phyloP scores from a whole-genome alignment of 2,329 filamentous ascomycete species.

The Aspergillus quadricinctus region DNA sequence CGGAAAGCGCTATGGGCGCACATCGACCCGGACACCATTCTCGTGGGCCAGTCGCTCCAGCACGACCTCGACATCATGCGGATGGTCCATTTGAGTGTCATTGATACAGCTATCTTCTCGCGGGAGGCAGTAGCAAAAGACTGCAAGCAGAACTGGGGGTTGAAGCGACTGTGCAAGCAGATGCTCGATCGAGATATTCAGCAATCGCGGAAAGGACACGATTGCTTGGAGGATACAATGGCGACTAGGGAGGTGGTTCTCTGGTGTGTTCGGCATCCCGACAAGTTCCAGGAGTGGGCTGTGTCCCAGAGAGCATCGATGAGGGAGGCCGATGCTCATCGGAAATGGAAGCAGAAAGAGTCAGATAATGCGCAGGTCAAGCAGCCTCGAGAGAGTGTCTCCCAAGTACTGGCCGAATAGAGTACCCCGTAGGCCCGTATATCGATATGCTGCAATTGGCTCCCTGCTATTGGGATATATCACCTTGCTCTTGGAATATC shows the following conservation, averaged over 20 bases:
- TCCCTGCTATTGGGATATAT: too few relatives aligned
- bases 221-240: constrained; percentile 48
- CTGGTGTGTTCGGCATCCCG: constrained; percentile 41
- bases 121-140: constrained; percentile 26
- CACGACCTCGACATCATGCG: constrained; percentile 45
- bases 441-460: not conserved
- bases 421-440: not conserved
- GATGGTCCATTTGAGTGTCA: constrained; percentile 39
- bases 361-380: not conserved
- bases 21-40: constrained; percentile 43
- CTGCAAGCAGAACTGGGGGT: constrained; percentile 24
- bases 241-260: constrained; percentile 48
- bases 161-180: constrained; percentile 34
- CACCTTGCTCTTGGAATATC: not conserved
- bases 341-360: not conserved
- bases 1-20: constrained; percentile 40
- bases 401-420: not conserved
- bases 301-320: not conserved
- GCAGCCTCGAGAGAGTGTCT: not conserved
- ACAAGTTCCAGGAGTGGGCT: constrained; percentile 34
- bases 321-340: not conserved
- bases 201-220: constrained; percentile 36
- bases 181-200: constrained; percentile 38
- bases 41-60: constrained; percentile 47
- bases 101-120: constrained; percentile 45